Evolutionary conservation across 306 rosid species (phyloP), one percentile per base, ranked within the genome.

Genomic region (Rubus parviflorus): DNA sequence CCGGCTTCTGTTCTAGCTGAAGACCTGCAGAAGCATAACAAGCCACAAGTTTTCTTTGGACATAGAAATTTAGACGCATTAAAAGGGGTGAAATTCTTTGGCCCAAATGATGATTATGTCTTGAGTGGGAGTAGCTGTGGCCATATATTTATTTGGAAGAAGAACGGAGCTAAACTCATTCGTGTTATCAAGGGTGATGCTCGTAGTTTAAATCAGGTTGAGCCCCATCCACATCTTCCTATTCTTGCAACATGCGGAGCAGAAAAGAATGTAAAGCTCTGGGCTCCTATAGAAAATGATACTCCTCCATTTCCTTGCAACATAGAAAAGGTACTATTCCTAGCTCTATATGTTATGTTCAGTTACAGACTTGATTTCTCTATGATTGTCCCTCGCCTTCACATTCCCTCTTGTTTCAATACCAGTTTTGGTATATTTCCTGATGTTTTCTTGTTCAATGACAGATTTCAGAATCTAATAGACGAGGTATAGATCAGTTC

Each of bases 71-170:
- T 84, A 19, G 82, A 78, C 73, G 86, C 92, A 41, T 76, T 88
- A 77, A 88, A 86, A 61, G 92, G 90, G 65, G 88, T 88, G 76
- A 86, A 49, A 67, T 88, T 88, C 76, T 88, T 86, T 61, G 90
- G 92, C 60, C 85, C 92, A 0, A 75, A 73, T 53, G 92, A 86
- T 80, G 88, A 88, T 9, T 88, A 88, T 80, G 88, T 86, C 49
- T 51, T 86, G 84, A 86, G 88, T 73, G 92, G 92, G 16, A 86
- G 89, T n/a, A 88, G 84, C 79, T 86, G 90, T 61, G 87, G 92
- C 62, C 87, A 86, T 84, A 88, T 86, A 77, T 88, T 25, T 25
- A 25, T 25, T 25, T 25, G 30, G 30, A 25, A 25, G 30, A 25
- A 25, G 30, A 25, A 25, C 84, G 85, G 70, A 52, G 87, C 84